Evolutionary conservation across 257 asterid species (phyloP).

Genomic region (Scutellaria baicalensis): DNA sequence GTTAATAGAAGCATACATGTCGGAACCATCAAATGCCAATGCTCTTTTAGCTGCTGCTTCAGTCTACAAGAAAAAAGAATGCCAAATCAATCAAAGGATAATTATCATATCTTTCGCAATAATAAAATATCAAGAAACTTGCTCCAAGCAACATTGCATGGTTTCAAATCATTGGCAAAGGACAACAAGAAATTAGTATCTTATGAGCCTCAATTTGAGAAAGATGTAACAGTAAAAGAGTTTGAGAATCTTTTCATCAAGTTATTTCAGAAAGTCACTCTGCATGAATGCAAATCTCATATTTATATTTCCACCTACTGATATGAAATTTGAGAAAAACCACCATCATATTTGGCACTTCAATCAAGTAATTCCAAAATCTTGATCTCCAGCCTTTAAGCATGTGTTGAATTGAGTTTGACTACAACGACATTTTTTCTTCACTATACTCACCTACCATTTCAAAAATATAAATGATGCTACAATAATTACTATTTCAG

Average conservation of each 20-base stretch:
- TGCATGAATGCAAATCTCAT: neutral
- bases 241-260: neutral
- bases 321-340: neutral
- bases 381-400: neutral
- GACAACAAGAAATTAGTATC: neutral
- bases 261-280: neutral
- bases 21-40: slow-evolving; percentile 84
- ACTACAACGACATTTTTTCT: neutral
- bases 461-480: neutral
- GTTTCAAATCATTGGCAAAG: neutral
- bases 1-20: slow-evolving; percentile 56
- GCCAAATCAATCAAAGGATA: neutral
- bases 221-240: neutral
- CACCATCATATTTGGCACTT: neutral
- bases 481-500: neutral
- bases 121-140: neutral
- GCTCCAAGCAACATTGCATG: neutral
- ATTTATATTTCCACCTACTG: neutral
- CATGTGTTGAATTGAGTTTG: neutral
- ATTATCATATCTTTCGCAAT: neutral
- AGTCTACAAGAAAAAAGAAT: slow-evolving; percentile 43
- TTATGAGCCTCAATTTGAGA: neutral
- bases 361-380: neutral
- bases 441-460: neutral
- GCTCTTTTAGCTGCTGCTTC: slow-evolving; percentile 95